phyloP scores from a whole-genome alignment of 108 stramenopile species.

The Nitzschia putrida region DNA sequence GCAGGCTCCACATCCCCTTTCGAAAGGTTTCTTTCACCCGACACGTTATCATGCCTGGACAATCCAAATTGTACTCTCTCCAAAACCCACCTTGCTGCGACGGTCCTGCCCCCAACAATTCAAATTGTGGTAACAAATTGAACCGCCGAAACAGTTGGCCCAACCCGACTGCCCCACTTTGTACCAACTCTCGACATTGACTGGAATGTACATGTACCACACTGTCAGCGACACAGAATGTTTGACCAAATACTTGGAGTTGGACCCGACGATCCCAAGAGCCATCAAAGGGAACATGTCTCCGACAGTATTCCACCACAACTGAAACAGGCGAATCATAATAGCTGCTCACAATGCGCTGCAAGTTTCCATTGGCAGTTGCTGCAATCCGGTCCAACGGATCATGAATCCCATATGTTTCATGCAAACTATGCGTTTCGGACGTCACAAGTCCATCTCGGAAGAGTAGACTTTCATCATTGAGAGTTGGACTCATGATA shows the following conservation, averaged over 20 bases:
- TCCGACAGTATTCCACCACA: constrained; percentile 56
- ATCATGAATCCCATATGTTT: constrained; percentile 42
- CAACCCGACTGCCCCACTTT: constrained; percentile 72
- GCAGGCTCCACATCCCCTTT: constrained; percentile 35
- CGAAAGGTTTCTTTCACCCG: constrained; percentile 41
- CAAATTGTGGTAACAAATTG: constrained; percentile 73
- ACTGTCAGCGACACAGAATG: constrained; percentile 76
- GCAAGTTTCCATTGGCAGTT: constrained; percentile 84
- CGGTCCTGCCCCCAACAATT: constrained; percentile 61
- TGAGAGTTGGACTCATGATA: constrained; percentile 63
- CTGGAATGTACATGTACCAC: constrained; percentile 52
- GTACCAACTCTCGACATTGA: constrained; percentile 54
- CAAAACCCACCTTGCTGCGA: constrained; percentile 38
- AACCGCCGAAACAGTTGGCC: constrained; percentile 82
- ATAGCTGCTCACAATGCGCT: constrained; percentile 77
- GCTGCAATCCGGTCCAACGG: constrained; percentile 82
- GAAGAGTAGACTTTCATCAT: constrained; percentile 25
- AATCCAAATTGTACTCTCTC: constrained; percentile 46
- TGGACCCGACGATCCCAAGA: constrained; percentile 34
- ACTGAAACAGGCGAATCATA: constrained; percentile 84
- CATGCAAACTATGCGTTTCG: constrained; percentile 20
- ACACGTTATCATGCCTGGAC: constrained; percentile 35
- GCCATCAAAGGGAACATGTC: background rate
- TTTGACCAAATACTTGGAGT: constrained; percentile 32
- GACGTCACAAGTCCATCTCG: constrained; percentile 43